phyloP scores from a whole-genome alignment of 106 monocot genomes.

The Acorus calamus region DNA sequence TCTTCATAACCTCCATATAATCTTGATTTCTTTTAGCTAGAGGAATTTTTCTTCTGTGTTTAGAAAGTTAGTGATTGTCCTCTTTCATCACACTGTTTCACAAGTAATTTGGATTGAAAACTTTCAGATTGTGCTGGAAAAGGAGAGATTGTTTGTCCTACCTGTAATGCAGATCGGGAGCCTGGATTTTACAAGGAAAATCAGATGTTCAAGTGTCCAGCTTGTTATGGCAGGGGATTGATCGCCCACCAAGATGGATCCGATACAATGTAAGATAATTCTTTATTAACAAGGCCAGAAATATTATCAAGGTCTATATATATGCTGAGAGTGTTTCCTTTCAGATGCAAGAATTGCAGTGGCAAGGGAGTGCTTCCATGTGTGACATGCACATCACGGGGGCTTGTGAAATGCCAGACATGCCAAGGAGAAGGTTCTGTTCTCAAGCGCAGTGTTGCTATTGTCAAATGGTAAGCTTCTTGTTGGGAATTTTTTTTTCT shows the following conservation, averaged over 20 bases:
- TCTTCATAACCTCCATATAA: no score
- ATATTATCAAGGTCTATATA: not conserved
- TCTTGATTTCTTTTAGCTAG: no score
- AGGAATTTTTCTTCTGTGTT: no score
- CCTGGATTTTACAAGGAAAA: constrained; percentile 60
- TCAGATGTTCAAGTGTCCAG: constrained; percentile 53
- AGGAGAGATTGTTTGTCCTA: constrained; percentile 57
- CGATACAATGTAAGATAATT: constrained; percentile 59
- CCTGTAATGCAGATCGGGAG: constrained; percentile 57
- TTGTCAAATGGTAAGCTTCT: constrained; percentile 52
- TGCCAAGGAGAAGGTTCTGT: constrained; percentile 64
- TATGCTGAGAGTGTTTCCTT: not conserved
- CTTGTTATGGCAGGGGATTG: constrained; percentile 87
- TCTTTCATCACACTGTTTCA: no score
- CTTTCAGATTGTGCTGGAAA: constrained; percentile 49
- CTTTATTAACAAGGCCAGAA: no score
- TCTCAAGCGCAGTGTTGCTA: constrained; percentile 39
- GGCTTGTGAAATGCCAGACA: constrained; percentile 47
- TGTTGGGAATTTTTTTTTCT: no score
- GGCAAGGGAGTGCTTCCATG: constrained; percentile 78
- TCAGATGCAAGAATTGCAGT: constrained; percentile 67
- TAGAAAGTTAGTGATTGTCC: no score
- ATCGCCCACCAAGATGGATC: constrained; percentile 95
- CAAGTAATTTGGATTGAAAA: no score
- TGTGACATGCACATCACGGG: constrained; percentile 61